A percentile compares a stretch with the other conserved stretches of the same genome.
These are phyloP conservation scores for Brassica incana DNA, from an alignment of 345 rosid genomes.

Conservation along the genomic window DNA sequence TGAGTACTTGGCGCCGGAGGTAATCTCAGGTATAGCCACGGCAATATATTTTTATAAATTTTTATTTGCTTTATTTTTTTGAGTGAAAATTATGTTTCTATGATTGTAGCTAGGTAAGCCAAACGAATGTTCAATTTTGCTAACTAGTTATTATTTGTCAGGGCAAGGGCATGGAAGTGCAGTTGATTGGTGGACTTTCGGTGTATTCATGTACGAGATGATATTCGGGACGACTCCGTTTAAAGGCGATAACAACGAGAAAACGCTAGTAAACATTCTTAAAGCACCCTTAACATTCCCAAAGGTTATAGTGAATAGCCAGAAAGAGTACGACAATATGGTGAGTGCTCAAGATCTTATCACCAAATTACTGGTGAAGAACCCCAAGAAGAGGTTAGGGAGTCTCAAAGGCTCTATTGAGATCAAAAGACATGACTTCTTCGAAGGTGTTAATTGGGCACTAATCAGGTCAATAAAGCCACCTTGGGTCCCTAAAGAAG, in stretches of 20 bases:
- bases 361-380: constrained; percentile 65
- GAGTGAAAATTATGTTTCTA: not conserved
- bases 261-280: constrained; percentile 72
- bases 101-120: not conserved
- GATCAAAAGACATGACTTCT: constrained; percentile 84
- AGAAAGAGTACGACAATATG: constrained; percentile 63
- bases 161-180: constrained; percentile 97
- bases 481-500: constrained; percentile 66
- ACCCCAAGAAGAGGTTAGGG: constrained; percentile 84
- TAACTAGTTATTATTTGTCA: constrained; percentile 2
- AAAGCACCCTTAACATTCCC: constrained; percentile 78
- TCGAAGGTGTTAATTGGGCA: constrained; percentile 87
- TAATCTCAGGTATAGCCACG: constrained; percentile 53
- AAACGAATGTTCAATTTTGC: not conserved
- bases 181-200: constrained; percentile 97
- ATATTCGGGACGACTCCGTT: constrained; percentile 83
- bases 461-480: constrained; percentile 79
- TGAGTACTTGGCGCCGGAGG: constrained; percentile 95
- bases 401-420: constrained; percentile 72
- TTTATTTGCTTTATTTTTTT: not conserved
- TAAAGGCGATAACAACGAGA: constrained; percentile 91
- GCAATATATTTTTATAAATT: not conserved
- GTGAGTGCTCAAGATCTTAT: constrained; percentile 74
- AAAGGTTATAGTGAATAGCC: constrained; percentile 50
- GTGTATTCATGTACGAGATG: constrained; percentile 88